Conservation (phyloP, 139 green algal genomes). For the Picochlorum sp. region DNA sequence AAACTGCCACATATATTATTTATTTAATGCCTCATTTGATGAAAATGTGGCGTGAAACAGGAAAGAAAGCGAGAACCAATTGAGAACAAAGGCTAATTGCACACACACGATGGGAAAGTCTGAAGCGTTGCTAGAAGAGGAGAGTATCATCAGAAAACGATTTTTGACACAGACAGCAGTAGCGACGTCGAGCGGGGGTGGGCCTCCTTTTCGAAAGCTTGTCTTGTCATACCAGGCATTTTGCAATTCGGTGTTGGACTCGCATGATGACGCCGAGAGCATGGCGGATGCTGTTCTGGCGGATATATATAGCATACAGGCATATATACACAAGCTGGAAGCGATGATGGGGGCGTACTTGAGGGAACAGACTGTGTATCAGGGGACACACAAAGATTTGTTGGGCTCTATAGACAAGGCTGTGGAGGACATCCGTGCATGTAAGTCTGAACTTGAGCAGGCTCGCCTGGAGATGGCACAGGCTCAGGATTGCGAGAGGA, state of each 20-base stretch:
- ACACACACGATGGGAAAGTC: background rate
- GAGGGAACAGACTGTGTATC: slow-evolving; percentile 19
- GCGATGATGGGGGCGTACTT: slow-evolving; percentile 8
- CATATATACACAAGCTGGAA: slow-evolving; percentile 13
- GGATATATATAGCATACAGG: slow-evolving; percentile 25
- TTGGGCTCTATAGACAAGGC: slow-evolving; percentile 19
- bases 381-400: slow-evolving; percentile 18
- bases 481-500: slow-evolving; percentile 21
- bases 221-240: background rate
- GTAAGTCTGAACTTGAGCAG: slow-evolving; percentile 22
- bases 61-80: no score
- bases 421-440: slow-evolving; percentile 14
- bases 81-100: no score
- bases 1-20: no score
- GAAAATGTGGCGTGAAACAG: no score
- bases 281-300: slow-evolving; percentile 14
- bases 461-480: slow-evolving; percentile 19
- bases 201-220: slow-evolving; percentile 21
- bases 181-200: slow-evolving; percentile 1
- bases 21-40: no score
- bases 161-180: slow-evolving; percentile 24
- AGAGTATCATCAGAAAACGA: slow-evolving; percentile 29
- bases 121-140: slow-evolving; percentile 19
- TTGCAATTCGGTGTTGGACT: slow-evolving; percentile 1
- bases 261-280: background rate